phyloP scores from a whole-genome alignment of 169 alveolate species.

The Cystoisospora suis region DNA sequence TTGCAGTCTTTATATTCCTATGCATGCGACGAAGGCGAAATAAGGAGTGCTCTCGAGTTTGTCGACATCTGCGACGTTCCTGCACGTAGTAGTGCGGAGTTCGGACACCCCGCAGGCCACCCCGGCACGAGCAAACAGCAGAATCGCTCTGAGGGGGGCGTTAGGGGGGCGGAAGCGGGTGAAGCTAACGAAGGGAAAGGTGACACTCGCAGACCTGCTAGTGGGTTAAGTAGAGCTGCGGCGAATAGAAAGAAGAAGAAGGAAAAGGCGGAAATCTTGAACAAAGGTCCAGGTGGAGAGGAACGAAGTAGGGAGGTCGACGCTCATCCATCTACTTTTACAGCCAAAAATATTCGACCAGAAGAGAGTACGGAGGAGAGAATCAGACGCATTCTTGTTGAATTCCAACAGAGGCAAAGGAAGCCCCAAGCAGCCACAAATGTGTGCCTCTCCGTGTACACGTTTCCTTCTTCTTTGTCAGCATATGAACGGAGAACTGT shows the following conservation, averaged over 20 bases:
- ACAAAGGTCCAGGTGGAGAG: background rate
- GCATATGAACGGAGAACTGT: background rate
- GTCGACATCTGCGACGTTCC: background rate
- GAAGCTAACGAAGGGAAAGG: background rate
- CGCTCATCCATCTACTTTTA: background rate
- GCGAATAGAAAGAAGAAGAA: background rate
- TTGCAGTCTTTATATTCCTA: background rate
- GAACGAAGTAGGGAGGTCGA: background rate
- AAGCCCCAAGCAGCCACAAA: background rate
- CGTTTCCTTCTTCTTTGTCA: constrained; percentile 11
- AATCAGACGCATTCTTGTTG: background rate
- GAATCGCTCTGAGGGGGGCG: background rate
- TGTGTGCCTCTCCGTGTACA: background rate
- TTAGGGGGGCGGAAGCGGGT: background rate
- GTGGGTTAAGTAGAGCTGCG: background rate
- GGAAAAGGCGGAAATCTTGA: background rate
- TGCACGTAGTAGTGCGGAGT: background rate
- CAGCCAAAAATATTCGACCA: too few species aligned
- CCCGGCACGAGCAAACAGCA: background rate
- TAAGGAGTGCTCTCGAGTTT: constrained; percentile 17
- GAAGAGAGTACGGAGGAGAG: too few species aligned
- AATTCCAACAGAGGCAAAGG: background rate
- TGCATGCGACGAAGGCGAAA: background rate
- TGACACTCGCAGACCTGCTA: background rate
- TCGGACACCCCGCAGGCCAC: background rate